Evolutionary conservation across 2,329 filamentous ascomycete genomes (phyloP).

Genomic region (Polytolypa hystricis): DNA sequence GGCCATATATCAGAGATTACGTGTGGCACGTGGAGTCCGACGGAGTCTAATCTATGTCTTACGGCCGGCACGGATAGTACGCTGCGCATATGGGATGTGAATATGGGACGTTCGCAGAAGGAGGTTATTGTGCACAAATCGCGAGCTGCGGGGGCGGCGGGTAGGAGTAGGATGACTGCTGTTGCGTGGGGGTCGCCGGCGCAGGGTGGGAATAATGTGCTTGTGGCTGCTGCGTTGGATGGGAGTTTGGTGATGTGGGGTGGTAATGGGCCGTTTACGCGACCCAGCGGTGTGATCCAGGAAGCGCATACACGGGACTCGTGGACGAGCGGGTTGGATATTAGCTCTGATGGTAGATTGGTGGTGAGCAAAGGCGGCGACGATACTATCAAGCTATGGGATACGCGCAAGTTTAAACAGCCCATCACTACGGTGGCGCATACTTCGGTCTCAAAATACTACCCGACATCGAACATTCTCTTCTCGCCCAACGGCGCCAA

Average conservation of each 20-base stretch:
- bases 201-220: constrained; percentile 66
- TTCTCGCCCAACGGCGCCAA: constrained; percentile 77
- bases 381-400: constrained; percentile 90
- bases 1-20: constrained; percentile 90
- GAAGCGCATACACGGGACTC: constrained; percentile 73
- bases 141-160: constrained; percentile 72
- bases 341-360: constrained; percentile 82
- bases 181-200: constrained; percentile 71
- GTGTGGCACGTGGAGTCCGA: constrained; percentile 81
- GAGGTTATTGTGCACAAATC: constrained; percentile 96
- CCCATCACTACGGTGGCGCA: constrained; percentile 72
- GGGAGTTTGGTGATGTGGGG: constrained; percentile 86
- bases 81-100: constrained; percentile 91
- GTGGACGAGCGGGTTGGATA: constrained; percentile 86
- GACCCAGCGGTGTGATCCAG: constrained; percentile 71
- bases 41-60: constrained; percentile 70
- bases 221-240: constrained; percentile 76
- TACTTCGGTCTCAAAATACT: constrained; percentile 70
- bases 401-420: constrained; percentile 87
- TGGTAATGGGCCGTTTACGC: constrained; percentile 73
- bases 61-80: constrained; percentile 95
- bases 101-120: constrained; percentile 78
- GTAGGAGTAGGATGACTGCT: constrained; percentile 85
- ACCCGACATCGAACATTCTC: constrained; percentile 72
- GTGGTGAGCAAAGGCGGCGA: constrained; percentile 87